Base-by-base conservation (phyloP, 768 basidiomycete genomes). In the Suillus tomentosus region DNA sequence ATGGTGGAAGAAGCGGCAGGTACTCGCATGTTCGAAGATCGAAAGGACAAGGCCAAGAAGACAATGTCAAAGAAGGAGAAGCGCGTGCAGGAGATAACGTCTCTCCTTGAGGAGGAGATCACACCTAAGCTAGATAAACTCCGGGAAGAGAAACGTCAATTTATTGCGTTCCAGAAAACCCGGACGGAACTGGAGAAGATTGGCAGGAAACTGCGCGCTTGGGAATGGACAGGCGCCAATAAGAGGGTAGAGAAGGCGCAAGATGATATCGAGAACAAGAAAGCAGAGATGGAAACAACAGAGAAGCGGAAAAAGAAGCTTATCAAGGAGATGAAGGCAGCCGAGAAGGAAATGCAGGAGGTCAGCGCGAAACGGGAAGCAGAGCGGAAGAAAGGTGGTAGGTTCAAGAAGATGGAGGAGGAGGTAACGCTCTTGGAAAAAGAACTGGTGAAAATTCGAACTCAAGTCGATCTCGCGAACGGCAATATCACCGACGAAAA, bases 1-100 rank as follows among this genome's bases (percentile, higher is more conserved):
- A 96, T 99, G 92, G 93, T 99, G 3, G 97, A 99, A 76, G 97
- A 99, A 75, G 97, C 97, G 0, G 94, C 96, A 0, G 97, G 97
- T 7, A 99, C 97, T 36, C 89, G 95, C 34, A 99, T 99, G 97
- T 99, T 98, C 71, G 97, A 99, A 74, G 96, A 99, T 61, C 87
- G 93, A 19, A 99, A 99, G 73, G 95, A 97, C 74, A 97, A 97
- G 75, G 96, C 96, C 8, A 85, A 90, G 72, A 94, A 92, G 77
- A 97, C 94, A 0, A 99, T 99, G 91, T 84, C 84, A 31, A 98
- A 96, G 84, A 99, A 99, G 79, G 94, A 99, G 68, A 98, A 96
- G 78, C 89, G 91, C 65, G 91, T 99, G 15, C 88, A 92, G 63
- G 96, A 99, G 77, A 88, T 97, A 72, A 89, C 85, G 17, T 81